Percentiles rank a stretch among this genome's conserved stretches.
Conservation (phyloP, 1,139 yeast species). For the Martiniozyma asiatica region DNA sequence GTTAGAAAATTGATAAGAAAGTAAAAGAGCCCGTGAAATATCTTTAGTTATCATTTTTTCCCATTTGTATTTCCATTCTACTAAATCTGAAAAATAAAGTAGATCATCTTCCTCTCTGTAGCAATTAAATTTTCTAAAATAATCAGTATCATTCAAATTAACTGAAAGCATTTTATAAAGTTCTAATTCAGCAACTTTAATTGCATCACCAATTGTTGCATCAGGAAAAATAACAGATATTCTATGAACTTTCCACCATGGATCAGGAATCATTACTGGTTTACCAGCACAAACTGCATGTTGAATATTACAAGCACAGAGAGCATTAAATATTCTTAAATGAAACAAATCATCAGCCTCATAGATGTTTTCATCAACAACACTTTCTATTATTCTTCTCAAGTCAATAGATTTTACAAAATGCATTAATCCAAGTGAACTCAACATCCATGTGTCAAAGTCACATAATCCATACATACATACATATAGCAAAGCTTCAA, state of each 20-base stretch:
- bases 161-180: slow-evolving; percentile 22
- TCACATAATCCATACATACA: slow-evolving; percentile 38
- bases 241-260: slow-evolving; percentile 25
- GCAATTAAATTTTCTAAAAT: background rate
- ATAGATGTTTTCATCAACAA: slow-evolving; percentile 19
- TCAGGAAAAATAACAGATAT: slow-evolving; percentile 32
- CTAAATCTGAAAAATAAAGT: slow-evolving; percentile 23
- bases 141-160: slow-evolving; percentile 3
- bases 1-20: slow-evolving; percentile 33
- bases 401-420: slow-evolving; percentile 32
- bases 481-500: slow-evolving; percentile 41
- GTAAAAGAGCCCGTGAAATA: slow-evolving; percentile 30
- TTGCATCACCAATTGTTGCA: slow-evolving; percentile 36
- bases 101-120: slow-evolving; percentile 5
- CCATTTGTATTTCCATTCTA: slow-evolving; percentile 33
- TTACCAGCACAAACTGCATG: slow-evolving; percentile 35
- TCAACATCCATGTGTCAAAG: slow-evolving; percentile 36
- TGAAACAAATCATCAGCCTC: slow-evolving; percentile 33
- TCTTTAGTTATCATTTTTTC: slow-evolving; percentile 31
- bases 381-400: slow-evolving; percentile 27
- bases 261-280: slow-evolving; percentile 26
- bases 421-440: slow-evolving; percentile 37
- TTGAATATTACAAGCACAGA: slow-evolving; percentile 37
- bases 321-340: slow-evolving; percentile 35
- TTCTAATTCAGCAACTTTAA: slow-evolving; percentile 34